A percentile compares a stretch with the other conserved stretches of the same genome.
phyloP scores from a whole-genome alignment of 2,329 filamentous ascomycete species.

The Fusarium sp. region DNA sequence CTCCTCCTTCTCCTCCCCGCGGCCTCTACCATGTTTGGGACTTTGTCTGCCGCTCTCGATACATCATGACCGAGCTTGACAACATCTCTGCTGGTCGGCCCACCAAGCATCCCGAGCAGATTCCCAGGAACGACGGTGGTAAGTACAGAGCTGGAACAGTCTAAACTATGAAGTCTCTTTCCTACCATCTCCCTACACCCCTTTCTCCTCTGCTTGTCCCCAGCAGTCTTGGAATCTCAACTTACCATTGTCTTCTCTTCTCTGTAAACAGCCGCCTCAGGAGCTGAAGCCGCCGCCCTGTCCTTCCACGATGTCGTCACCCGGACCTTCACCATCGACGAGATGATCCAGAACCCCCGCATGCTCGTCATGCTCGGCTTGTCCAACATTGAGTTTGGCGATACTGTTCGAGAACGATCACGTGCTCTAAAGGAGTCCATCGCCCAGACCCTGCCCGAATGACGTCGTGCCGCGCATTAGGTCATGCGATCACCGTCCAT shows the following conservation, averaged over 20 bases:
- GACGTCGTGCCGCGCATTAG: constrained; percentile 27
- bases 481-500: constrained; percentile 20
- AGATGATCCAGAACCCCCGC: constrained; percentile 51
- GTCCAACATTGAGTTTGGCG: constrained; percentile 49
- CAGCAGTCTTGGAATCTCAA: neutral
- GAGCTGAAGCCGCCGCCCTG: constrained; percentile 43
- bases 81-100: constrained; percentile 54
- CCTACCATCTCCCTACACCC: neutral
- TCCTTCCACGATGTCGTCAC: constrained; percentile 52
- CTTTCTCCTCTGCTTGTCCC: neutral
- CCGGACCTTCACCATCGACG: constrained; percentile 51
- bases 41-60: constrained; percentile 59
- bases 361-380: constrained; percentile 55
- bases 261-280: constrained; percentile 33
- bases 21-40: constrained; percentile 59
- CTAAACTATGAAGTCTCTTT: neutral
- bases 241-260: neutral
- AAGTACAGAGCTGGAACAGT: constrained; percentile 17
- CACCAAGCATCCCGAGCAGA: constrained; percentile 55
- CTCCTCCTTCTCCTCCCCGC: constrained; percentile 44
- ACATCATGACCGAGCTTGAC: constrained; percentile 60
- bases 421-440: constrained; percentile 47
- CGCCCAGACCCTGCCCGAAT: constrained; percentile 13
- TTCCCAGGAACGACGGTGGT: constrained; percentile 51
- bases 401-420: constrained; percentile 47